Evolutionary conservation across 768 basidiomycete species (phyloP).

Genomic region (Phylloporus scabripes): DNA sequence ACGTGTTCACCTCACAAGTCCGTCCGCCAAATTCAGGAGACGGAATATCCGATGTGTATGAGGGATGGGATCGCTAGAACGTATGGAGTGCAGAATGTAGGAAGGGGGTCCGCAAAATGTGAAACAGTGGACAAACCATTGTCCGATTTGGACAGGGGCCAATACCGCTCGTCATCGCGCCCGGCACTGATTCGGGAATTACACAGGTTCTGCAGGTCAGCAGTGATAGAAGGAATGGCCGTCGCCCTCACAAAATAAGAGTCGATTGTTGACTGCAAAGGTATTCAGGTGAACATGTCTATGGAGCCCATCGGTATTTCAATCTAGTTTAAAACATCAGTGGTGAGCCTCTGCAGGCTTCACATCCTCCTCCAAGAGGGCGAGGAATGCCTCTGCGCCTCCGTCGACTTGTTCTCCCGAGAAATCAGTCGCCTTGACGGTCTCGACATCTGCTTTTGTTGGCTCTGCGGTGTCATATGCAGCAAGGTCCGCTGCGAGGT

Average conservation of each 20-base stretch:
- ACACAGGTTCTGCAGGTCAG: not conserved
- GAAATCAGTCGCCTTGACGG: conserved; percentile 24
- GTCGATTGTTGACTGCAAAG: not conserved
- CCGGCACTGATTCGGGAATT: not conserved
- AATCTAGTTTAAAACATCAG: conserved; percentile 23
- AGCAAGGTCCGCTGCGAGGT: conserved; percentile 83
- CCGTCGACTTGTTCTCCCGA: conserved; percentile 21
- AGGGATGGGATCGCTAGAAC: no score
- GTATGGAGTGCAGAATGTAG: no score
- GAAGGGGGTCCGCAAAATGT: no score
- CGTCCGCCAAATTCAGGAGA: no score
- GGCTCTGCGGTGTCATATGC: conserved; percentile 85
- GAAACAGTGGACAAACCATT: no score
- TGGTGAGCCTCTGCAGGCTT: conserved; percentile 61
- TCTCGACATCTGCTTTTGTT: conserved; percentile 40
- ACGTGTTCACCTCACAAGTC: no score
- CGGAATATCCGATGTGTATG: no score
- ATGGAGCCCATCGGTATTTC: conserved; percentile 9
- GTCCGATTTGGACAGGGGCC: no score
- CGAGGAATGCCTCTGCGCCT: conserved; percentile 73
- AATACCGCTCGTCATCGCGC: no score
- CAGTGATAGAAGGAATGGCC: not conserved
- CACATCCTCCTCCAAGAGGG: conserved; percentile 76
- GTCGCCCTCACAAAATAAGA: not conserved
- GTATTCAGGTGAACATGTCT: conserved; percentile 7